These are phyloP conservation scores for Pseudopyricularia cyperi DNA, from an alignment of 2,329 filamentous ascomycete species.

Conservation along the genomic window DNA sequence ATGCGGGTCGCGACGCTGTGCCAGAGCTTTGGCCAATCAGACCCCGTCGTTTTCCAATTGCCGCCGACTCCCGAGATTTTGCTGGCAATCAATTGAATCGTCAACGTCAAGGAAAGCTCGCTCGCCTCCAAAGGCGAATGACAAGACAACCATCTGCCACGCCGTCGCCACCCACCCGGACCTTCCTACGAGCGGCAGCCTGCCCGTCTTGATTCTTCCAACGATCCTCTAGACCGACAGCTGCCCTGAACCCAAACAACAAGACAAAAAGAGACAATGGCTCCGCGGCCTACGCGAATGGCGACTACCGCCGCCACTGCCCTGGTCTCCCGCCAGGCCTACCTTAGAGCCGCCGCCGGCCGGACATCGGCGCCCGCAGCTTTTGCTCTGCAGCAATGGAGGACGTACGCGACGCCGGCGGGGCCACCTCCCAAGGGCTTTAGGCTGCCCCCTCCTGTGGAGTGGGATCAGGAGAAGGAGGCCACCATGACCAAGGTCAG, in stretches of 20 bases:
- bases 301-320: not conserved
- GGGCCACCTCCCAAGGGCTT: conserved; percentile 73
- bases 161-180: not conserved
- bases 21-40: conserved; percentile 1
- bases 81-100: not conserved
- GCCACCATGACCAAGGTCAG: conserved; percentile 69
- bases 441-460: conserved; percentile 57
- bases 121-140: not conserved
- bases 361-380: conserved; percentile 1
- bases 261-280: not conserved
- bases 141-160: not conserved
- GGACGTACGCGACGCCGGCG: conserved; percentile 51
- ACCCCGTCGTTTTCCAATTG: conserved; percentile 2
- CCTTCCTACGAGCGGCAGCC: not conserved
- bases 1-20: not conserved
- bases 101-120: not conserved
- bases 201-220: not conserved
- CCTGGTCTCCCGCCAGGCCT: conserved; percentile 2
- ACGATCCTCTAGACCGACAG: not conserved
- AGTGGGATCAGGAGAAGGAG: conserved; percentile 74
- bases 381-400: conserved; percentile 1
- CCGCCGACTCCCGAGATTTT: conserved; percentile 1
- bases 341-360: conserved; percentile 1
- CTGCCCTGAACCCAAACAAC: not conserved
- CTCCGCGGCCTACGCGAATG: conserved; percentile 3